A percentile compares a stretch with the other conserved stretches of the same genome.
phyloP scores from a whole-genome alignment of 2,329 filamentous ascomycete genomes.

The Aspergillus phoenicis region DNA sequence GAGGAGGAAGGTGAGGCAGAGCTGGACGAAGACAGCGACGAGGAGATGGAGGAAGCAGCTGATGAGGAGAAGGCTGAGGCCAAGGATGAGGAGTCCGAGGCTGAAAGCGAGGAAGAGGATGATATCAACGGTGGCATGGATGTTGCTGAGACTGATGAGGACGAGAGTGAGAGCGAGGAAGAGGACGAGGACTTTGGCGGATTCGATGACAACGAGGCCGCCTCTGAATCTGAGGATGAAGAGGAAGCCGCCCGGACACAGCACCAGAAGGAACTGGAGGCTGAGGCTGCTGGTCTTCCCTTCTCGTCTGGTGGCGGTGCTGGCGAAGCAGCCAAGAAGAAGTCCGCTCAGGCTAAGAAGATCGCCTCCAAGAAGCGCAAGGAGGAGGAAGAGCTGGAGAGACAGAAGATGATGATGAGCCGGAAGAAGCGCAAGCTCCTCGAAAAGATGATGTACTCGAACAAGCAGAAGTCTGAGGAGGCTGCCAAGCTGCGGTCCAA shows the following conservation, averaged over 20 bases:
- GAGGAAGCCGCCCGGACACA: constrained; percentile 64
- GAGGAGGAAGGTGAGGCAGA: constrained; percentile 84
- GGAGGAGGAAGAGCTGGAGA: constrained; percentile 84
- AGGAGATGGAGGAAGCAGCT: constrained; percentile 41
- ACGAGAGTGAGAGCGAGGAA: constrained; percentile 52
- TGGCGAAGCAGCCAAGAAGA: constrained; percentile 67
- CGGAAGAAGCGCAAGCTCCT: constrained; percentile 97
- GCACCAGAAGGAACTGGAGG: constrained; percentile 88
- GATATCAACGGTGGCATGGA: constrained; percentile 54
- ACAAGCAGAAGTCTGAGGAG: constrained; percentile 89
- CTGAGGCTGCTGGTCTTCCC: constrained; percentile 76
- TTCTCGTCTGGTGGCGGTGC: constrained; percentile 51
- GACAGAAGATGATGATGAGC: constrained; percentile 97
- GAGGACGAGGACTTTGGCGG: constrained; percentile 51
- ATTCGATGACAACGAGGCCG: constrained; percentile 55
- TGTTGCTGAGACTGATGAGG: constrained; percentile 50
- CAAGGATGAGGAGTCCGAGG: constrained; percentile 43
- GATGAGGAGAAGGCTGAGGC: constrained; percentile 25
- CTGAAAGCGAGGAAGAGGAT: constrained; percentile 47
- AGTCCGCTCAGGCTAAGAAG: constrained; percentile 68
- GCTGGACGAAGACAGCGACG: constrained; percentile 60
- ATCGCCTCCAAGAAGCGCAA: constrained; percentile 65
- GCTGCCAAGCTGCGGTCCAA: constrained; percentile 85
- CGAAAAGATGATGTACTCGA: constrained; percentile 96
- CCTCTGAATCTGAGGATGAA: constrained; percentile 58